Evolutionary conservation across 768 basidiomycete genomes (phyloP).

Genomic region (Zangia roseola): DNA sequence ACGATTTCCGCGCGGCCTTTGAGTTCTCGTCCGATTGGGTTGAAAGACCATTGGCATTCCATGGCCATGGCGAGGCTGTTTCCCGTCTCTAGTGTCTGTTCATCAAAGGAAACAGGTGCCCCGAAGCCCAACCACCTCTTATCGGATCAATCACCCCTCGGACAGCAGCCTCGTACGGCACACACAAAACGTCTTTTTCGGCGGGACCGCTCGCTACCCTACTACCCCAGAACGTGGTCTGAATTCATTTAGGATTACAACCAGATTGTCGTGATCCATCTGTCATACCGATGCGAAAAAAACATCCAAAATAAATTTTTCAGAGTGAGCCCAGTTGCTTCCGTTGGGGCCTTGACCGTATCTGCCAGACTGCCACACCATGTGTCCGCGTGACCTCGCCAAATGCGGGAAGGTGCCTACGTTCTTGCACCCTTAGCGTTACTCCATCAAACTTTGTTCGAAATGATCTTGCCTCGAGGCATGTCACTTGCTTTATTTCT

Average conservation of each 20-base stretch:
- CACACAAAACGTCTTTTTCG: not conserved
- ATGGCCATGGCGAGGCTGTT: constrained; percentile 2
- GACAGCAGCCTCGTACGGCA: not conserved
- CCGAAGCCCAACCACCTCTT: not conserved
- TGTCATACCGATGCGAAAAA: not conserved
- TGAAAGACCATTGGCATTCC: not conserved
- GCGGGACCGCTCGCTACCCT: constrained; percentile 27
- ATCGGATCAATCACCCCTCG: constrained; percentile 12
- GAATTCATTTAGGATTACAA: not conserved
- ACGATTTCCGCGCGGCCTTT: constrained; percentile 18
- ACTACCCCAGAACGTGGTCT: constrained; percentile 31
- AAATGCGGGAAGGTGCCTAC: constrained; percentile 1
- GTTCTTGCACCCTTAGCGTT: constrained; percentile 2
- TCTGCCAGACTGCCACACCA: constrained; percentile 2
- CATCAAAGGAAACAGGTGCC: not conserved
- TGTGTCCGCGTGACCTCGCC: constrained; percentile 11
- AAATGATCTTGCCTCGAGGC: constrained; percentile 23
- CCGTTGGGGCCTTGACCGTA: not conserved
- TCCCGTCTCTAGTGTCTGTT: not conserved
- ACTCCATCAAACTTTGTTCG: constrained; percentile 26
- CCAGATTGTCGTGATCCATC: constrained; percentile 7
- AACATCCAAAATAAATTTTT: not conserved
- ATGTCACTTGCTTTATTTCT: constrained; percentile 8
- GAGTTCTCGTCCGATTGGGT: constrained; percentile 1
- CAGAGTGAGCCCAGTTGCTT: not conserved